Conservation (phyloP, 805 yeast species). For the Millerozyma miso region DNA sequence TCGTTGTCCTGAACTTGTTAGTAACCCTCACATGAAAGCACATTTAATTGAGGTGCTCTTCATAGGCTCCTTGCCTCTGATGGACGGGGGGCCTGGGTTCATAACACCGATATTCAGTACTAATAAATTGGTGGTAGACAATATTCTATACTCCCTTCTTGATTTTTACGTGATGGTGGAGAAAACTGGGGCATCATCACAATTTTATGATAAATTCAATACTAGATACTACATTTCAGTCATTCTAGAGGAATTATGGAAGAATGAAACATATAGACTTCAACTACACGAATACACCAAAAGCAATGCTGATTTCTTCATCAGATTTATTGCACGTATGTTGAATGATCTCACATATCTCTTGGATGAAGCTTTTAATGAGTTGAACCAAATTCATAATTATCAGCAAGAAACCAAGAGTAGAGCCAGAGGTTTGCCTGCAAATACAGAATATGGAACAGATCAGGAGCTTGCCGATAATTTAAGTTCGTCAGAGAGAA, state of each 20-base stretch:
- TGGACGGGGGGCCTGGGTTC: slow-evolving; percentile 64
- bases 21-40: slow-evolving; percentile 91
- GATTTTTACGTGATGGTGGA: slow-evolving; percentile 93
- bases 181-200: slow-evolving; percentile 91
- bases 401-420: slow-evolving; percentile 61
- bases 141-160: slow-evolving; percentile 76
- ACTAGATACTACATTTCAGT: slow-evolving; percentile 81
- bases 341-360: slow-evolving; percentile 90
- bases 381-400: slow-evolving; percentile 71
- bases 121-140: slow-evolving; percentile 56
- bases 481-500: slow-evolving; percentile 61
- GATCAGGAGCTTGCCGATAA: slow-evolving; percentile 58
- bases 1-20: slow-evolving; percentile 79
- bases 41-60: slow-evolving; percentile 77
- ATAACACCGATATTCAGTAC: slow-evolving; percentile 62
- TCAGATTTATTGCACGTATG: slow-evolving; percentile 90
- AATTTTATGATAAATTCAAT: slow-evolving; percentile 94
- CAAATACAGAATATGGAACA: slow-evolving; percentile 42
- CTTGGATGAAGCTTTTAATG: slow-evolving; percentile 84
- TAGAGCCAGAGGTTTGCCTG: slow-evolving; percentile 35
- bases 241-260: slow-evolving; percentile 81
- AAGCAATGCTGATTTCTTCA: slow-evolving; percentile 75
- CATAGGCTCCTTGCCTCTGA: slow-evolving; percentile 60
- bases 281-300: slow-evolving; percentile 68
- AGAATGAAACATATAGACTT: slow-evolving; percentile 58